Evolutionary conservation across 345 rosid species (phyloP), one percentile per base, ranked within the genome.

Genomic region (Pugionium cornutum): DNA sequence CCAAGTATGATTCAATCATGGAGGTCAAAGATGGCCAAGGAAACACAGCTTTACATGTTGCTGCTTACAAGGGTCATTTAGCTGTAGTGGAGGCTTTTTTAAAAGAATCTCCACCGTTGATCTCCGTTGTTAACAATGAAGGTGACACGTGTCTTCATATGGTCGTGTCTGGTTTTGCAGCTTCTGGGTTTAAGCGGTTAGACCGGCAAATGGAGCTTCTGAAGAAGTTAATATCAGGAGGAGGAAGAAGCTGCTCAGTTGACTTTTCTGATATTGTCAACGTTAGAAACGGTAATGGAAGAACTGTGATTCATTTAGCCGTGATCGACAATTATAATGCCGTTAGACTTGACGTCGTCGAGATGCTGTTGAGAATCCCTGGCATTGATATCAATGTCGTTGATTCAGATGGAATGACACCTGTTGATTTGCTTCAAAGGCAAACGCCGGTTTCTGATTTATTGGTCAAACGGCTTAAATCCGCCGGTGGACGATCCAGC

Each of bases 81-180:
- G 72, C 68, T 41, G 87, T 86, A 18, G 80, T 78, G 29, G 84
- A 82, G 64, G 53, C 82, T 71, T 80, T 94, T 44, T 66, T 94
- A 60, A 67, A 7, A 6, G 56, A 78, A 68, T 75, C 84, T 68
- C 83, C 87, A 10, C 68, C 81, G 34, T 67, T 88, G 44, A 69
- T 76, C 53, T 76, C 79, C 2, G 7, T 32, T 9, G 74, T 73
- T 26, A 94, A 94, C 78, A 62, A 58, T 7, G 69, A 77, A 18
- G 97, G 99, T 7, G 88, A 88, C 76, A 88, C 95, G 46, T 90
- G 83, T 69, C 88, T 94, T 64, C 99, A 94, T 66, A 76, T 82
- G 80, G 95, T 83, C n/a, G 92, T 94, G 37, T 81, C 92, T 4
- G 91, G 88, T 49, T 90, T 90, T 56, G 76, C 83, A 41, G 80